These are phyloP conservation scores for Sanchytrium tribonematis DNA, from an alignment of 371 early-diverging fungal species.

Conservation along the genomic window DNA sequence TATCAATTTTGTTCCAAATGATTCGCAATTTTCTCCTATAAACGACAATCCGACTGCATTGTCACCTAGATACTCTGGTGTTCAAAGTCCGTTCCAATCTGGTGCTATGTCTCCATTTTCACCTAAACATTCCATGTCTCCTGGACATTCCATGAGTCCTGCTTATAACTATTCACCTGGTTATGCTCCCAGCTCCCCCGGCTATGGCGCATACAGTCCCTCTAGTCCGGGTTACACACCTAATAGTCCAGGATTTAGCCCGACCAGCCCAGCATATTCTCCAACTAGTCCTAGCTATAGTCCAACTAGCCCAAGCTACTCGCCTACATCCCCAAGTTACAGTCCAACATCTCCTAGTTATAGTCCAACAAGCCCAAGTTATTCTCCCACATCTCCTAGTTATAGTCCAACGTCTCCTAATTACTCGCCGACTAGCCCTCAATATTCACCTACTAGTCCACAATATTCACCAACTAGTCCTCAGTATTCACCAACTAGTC, in stretches of 20 bases:
- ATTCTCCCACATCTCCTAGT: conserved; percentile 8
- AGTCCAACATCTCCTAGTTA: conserved; percentile 29
- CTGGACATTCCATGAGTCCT: conserved; percentile 42
- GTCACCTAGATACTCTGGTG: conserved; percentile 3
- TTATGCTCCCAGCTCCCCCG: conserved; percentile 40
- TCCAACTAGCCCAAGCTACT: conserved; percentile 6
- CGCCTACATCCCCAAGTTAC: conserved; percentile 17
- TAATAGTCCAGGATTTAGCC: conserved; percentile 15
- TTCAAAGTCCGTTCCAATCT: background rate
- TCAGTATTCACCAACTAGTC: conserved; percentile 11
- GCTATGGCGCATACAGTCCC: conserved; percentile 35
- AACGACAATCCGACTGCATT: conserved; percentile 12
- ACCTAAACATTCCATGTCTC: conserved; percentile 23
- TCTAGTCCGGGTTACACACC: conserved; percentile 18
- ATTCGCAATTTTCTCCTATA: background rate
- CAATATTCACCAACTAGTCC: conserved; percentile 44
- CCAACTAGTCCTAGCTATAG: conserved; percentile 15
- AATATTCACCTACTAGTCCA: conserved; percentile 39
- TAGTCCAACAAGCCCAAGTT: conserved; percentile 8
- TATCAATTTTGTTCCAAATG: conserved; percentile 2
- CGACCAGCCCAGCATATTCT: conserved; percentile 21
- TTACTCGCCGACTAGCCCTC: conserved; percentile 47
- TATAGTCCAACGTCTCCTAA: conserved; percentile 8
- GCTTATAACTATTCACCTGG: conserved; percentile 44
- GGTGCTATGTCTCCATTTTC: conserved; percentile 1